A percentile compares a stretch with the other conserved stretches of the same genome.
phyloP scores from a whole-genome alignment of 306 rosid genomes.

The Gleditsia sinensis region DNA sequence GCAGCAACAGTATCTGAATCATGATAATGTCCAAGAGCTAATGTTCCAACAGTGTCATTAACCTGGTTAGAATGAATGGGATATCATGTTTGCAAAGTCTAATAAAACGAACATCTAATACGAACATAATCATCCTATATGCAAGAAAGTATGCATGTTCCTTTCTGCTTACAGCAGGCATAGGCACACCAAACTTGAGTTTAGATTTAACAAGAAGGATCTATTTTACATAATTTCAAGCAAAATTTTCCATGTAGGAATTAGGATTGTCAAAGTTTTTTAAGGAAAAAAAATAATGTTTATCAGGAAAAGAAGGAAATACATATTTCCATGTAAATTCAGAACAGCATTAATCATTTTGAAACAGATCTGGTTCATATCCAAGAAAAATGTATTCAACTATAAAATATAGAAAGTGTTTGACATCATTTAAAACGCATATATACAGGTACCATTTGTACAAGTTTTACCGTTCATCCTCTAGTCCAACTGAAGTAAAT shows the following conservation, averaged over 20 bases:
- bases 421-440: background rate
- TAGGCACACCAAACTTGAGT: background rate
- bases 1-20: slow-evolving; percentile 92
- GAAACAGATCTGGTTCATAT: background rate
- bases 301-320: background rate
- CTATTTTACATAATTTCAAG: background rate
- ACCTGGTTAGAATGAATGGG: slow-evolving; percentile 52
- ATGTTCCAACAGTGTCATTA: slow-evolving; percentile 90
- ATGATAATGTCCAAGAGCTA: slow-evolving; percentile 87
- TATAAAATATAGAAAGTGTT: no score
- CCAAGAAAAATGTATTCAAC: no score
- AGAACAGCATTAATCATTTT: background rate
- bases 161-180: background rate
- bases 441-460: background rate
- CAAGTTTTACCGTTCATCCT: no score
- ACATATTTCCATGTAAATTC: background rate
- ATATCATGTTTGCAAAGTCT: slow-evolving; percentile 9
- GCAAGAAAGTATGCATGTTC: background rate
- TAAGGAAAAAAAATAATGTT: no score
- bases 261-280: background rate
- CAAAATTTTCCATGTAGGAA: background rate
- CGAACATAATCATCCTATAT: background rate
- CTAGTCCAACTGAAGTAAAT: no score
- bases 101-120: background rate
- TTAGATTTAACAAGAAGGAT: slow-evolving; percentile 9